Evolutionary conservation across 495 filamentous ascomycete genomes (phyloP), one percentile per base, ranked within the genome.

Genomic region (Neurospora tetraspora): DNA sequence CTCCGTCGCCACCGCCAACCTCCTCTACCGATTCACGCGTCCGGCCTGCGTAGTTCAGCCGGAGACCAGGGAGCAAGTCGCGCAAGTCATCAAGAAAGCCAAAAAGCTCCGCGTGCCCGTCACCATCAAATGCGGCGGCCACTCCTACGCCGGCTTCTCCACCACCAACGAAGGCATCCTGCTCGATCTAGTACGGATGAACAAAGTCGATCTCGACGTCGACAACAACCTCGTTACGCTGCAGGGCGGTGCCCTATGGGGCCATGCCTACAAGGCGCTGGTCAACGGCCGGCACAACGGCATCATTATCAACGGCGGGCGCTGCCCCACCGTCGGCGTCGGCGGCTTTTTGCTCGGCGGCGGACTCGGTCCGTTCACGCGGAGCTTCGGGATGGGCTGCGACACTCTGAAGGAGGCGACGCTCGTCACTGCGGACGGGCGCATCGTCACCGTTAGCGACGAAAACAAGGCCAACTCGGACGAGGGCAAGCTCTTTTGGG

Each of bases 401-500:
- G 76, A 78, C 42, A 78, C 72, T 4, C n/a, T 78, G 23, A 68
- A 27, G 36, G 37, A 76, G 14, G 76, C 42, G 2, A 77, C 76
- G 12, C 5, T 77, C 0, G 76, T 77, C 0, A 75, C 71, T 4
- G 69, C 85, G 9, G 80, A 84, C 59, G 86, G 85, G 11, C 71
- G 74, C 7, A 82, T 82, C 70, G 73, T 82, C 34, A 83, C 79
- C 11, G 84, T 84, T 18, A 84, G 81, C 53, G 76, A 78, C 65
- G 79, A 77, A 18, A 72, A 82, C 40, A 81, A 88, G 69, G 69
- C 73, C 36, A 85, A 88, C 71, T 53, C 45, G 45, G 73, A 82
- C 47, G 81, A 88, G 69, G 71, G 73, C 27, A 85, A 87, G 72
- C 81, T 88, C 16, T 88, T 87, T 70, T 84, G 84, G 79, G 88